Evolutionary conservation across 169 alveolate species (phyloP).

Genomic region (Theileria sp.): DNA sequence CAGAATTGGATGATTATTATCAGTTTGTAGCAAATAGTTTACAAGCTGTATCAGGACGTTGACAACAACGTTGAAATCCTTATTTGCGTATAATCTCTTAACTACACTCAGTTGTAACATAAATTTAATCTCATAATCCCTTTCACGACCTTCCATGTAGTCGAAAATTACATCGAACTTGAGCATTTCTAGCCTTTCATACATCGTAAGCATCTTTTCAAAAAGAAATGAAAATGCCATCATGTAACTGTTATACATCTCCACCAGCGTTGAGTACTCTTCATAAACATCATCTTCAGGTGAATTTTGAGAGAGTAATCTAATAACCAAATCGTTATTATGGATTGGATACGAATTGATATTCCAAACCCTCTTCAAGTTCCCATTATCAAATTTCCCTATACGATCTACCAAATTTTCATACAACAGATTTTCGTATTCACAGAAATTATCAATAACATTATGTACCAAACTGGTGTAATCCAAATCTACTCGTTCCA

Average conservation of each 20-base stretch:
- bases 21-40: neutral
- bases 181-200: neutral
- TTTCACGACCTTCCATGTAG: neutral
- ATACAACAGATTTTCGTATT: neutral
- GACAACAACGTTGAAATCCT: neutral
- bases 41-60: neutral
- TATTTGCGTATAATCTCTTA: neutral
- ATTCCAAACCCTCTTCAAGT: neutral
- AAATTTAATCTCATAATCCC: neutral
- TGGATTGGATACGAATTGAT: neutral
- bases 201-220: neutral
- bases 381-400: neutral
- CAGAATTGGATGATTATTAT: neutral
- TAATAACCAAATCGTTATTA: neutral
- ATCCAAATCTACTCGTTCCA: neutral
- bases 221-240: neutral
- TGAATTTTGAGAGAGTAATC: neutral
- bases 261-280: neutral
- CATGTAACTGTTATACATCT: constrained; percentile 2
- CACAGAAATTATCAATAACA: neutral
- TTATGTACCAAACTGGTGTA: neutral
- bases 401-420: neutral
- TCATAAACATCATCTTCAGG: neutral
- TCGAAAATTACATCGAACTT: neutral
- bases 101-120: neutral